Conservation (phyloP, 2,329 filamentous ascomycete species). For the Botrytis fabae region DNA sequence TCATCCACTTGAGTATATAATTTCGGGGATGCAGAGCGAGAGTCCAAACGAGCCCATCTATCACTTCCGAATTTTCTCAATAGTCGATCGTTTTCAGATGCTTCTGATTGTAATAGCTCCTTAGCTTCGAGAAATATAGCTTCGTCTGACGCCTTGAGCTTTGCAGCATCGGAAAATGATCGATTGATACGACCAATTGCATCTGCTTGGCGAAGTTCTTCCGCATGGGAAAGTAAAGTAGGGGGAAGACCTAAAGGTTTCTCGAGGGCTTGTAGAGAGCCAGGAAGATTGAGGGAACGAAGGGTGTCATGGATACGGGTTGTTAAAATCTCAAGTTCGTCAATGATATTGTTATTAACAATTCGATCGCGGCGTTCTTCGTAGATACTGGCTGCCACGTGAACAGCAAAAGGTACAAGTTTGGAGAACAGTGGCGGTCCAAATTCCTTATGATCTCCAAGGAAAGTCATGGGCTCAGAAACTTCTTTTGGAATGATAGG, state of each 20-base stretch:
- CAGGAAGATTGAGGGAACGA: slow-evolving; percentile 81
- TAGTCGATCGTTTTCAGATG: slow-evolving; percentile 76
- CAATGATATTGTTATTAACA: slow-evolving; percentile 83
- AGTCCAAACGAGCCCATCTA: slow-evolving; percentile 73
- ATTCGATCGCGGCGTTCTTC: slow-evolving; percentile 87
- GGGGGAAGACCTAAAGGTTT: slow-evolving; percentile 90
- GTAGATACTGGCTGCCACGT: slow-evolving; percentile 93
- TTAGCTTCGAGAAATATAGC: slow-evolving; percentile 81
- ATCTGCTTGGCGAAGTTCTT: slow-evolving; percentile 90
- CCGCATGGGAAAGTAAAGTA: slow-evolving; percentile 81
- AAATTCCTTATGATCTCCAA: slow-evolving; percentile 79
- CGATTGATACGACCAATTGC: slow-evolving; percentile 74
- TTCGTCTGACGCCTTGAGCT: slow-evolving; percentile 77
- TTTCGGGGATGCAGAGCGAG: slow-evolving; percentile 61
- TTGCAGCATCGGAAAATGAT: slow-evolving; percentile 85
- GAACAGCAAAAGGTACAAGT: slow-evolving; percentile 92
- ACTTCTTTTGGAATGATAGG: slow-evolving; percentile 79
- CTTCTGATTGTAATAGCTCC: slow-evolving; percentile 74
- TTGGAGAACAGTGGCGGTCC: slow-evolving; percentile 85
- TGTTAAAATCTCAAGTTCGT: slow-evolving; percentile 79
- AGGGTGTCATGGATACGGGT: slow-evolving; percentile 76
- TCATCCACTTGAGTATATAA: slow-evolving; percentile 51
- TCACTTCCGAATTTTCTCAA: slow-evolving; percentile 82
- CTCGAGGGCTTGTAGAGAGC: slow-evolving; percentile 89
- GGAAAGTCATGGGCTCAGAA: slow-evolving; percentile 72